These are phyloP conservation scores for Macrotyloma uniflorum DNA, from an alignment of 306 rosid species.

Conservation along the genomic window DNA sequence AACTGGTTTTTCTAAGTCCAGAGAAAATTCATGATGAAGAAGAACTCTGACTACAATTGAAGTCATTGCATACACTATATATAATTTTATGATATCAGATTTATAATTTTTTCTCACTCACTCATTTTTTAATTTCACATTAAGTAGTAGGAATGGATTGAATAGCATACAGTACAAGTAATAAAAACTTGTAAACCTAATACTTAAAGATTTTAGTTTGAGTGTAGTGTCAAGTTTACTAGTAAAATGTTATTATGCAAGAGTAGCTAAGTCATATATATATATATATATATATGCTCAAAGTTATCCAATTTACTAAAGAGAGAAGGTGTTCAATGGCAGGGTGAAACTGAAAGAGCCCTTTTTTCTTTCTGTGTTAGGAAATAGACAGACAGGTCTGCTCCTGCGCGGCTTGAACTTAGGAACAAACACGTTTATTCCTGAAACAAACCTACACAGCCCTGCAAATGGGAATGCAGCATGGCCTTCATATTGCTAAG, in stretches of 20 bases:
- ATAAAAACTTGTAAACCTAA: too few relatives aligned
- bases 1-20: constrained; percentile 8
- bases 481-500: constrained; percentile 90
- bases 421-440: constrained; percentile 87
- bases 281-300: constrained; percentile 71
- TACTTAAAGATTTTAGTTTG: too few relatives aligned
- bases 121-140: too few relatives aligned
- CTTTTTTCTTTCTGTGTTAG: constrained; percentile 53
- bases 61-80: too few relatives aligned
- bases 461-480: constrained; percentile 87
- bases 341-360: constrained; percentile 60
- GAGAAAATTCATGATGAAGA: constrained; percentile 26
- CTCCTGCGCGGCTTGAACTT: constrained; percentile 95
- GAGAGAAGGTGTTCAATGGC: constrained; percentile 84
- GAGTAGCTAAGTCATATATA: too few relatives aligned
- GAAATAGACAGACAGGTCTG: constrained; percentile 77
- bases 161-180: too few relatives aligned
- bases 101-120: too few relatives aligned
- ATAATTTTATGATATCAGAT: too few relatives aligned
- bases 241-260: too few relatives aligned
- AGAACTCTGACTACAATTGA: not conserved
- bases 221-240: too few relatives aligned
- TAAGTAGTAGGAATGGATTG: too few relatives aligned
- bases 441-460: constrained; percentile 88
- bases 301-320: constrained; percentile 61